A percentile compares a stretch with the other conserved stretches of the same genome.
phyloP scores from a whole-genome alignment of 2,329 filamentous ascomycete species.

The Diaporthe helianthi region DNA sequence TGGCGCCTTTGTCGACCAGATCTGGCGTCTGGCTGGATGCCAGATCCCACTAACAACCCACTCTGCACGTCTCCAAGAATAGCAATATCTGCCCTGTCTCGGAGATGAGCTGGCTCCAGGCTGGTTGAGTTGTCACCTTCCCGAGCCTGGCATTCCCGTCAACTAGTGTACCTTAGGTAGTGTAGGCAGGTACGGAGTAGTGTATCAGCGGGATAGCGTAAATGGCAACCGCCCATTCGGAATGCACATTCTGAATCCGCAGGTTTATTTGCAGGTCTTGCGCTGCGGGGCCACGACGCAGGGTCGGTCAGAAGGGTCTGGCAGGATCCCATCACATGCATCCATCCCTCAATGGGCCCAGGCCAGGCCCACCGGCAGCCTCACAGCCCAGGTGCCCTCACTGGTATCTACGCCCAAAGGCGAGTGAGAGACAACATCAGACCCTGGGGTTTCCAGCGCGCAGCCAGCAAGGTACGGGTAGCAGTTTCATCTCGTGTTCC shows the following conservation, averaged over 20 bases:
- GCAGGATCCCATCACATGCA: no score
- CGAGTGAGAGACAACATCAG: conserved; percentile 1
- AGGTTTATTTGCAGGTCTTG: conserved; percentile 17
- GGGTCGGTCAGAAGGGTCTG: conserved; percentile 8
- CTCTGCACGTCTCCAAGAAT: conserved; percentile 23
- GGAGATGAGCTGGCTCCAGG: conserved; percentile 22
- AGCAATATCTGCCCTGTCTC: conserved; percentile 11
- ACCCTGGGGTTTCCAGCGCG: conserved; percentile 6
- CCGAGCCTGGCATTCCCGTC: conserved; percentile 6
- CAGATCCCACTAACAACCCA: conserved; percentile 21
- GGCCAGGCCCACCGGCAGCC: background rate
- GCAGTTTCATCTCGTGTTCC: conserved; percentile 44
- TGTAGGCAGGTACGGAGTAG: no score
- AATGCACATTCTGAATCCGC: conserved; percentile 22
- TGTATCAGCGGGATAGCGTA: conserved; percentile 12
- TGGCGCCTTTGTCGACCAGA: conserved; percentile 16
- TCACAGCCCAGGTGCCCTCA: no score
- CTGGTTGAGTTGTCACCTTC: conserved; percentile 14
- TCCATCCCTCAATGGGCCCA: background rate
- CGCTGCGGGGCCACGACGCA: conserved; percentile 13
- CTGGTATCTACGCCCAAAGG: conserved; percentile 5
- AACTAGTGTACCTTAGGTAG: no score
- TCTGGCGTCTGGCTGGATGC: conserved; percentile 20
- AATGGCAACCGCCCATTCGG: conserved; percentile 10
- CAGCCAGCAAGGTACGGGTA: conserved; percentile 36